Evolutionary conservation across 306 rosid species (phyloP).

Genomic region (Ammopiptanthus mongolicus): DNA sequence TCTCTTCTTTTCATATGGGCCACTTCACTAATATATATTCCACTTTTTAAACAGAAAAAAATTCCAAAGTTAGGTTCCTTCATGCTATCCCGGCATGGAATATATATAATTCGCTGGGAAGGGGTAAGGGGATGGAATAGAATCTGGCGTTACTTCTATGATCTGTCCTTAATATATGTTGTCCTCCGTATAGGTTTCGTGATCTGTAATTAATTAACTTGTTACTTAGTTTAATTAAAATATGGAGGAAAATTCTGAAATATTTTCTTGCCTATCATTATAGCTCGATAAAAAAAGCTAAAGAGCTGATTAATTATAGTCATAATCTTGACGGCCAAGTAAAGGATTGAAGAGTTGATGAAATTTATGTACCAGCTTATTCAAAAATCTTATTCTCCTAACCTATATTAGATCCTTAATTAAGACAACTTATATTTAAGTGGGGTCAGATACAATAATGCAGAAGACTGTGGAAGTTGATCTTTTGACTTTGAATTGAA

Average conservation of each 20-base stretch:
- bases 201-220: neutral
- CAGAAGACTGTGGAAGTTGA: neutral
- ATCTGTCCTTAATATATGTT: neutral
- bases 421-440: neutral
- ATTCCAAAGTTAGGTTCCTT: conserved; percentile 21
- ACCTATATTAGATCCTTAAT: neutral
- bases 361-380: neutral
- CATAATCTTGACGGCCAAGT: conserved; percentile 19
- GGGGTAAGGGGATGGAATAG: conserved; percentile 2
- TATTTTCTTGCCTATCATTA: neutral
- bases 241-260: conserved; percentile 13
- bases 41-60: conserved; percentile 1
- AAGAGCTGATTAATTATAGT: conserved; percentile 1
- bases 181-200: neutral
- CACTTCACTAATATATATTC: conserved; percentile 22
- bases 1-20: conserved; percentile 20
- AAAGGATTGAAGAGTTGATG: conserved; percentile 4
- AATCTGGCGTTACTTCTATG: conserved; percentile 22
- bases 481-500: neutral
- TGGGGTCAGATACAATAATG: conserved; percentile 1
- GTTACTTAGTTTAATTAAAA: neutral
- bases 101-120: conserved; percentile 15
- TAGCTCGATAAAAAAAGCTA: neutral
- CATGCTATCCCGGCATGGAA: conserved; percentile 1
- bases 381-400: neutral